Base-by-base conservation (phyloP, 108 stramenopile species). In the Nitzschia palea region DNA sequence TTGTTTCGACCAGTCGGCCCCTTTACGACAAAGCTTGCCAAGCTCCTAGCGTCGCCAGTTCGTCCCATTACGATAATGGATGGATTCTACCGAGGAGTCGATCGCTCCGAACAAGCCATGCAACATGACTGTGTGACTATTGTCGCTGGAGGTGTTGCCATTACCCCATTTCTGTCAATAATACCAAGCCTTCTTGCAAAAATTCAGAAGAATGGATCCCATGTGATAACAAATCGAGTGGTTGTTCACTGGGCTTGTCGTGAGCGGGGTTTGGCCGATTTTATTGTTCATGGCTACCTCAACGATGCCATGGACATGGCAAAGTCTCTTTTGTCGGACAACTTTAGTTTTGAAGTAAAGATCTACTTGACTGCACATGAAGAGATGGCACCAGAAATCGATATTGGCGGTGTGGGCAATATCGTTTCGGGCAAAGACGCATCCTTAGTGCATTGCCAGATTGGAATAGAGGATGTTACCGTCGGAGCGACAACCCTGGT, bases 61-160 rank as follows among this genome's bases (percentile, higher is more conserved):
- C 15, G 12, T 42, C 40, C 40, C 12, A 15, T 42, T 14, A 52
- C 50, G 10, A 20, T 52, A 8, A 8, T 52, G n/a, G 50, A 52
- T 52, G 50, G 50, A 18, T 52, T 52, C 18, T 57, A 52, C 50
- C 12, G 18, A 12, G 50, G n/a, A 8, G 50, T 8, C 12, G 18
- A 52, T 20, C 10, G 50, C 8, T 29, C 14, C 2, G 32, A 18
- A 23, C 28, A 52, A 23, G n/a, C 48, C 4, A 8, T 67, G 32
- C 54, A 55, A 10, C 68, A 61, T 28, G 68, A 70, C 37, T 18
- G 30, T 23, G 68, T 70, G 12, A 20, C 33, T 3, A 45, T 70
- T 18, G 29, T 61, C 22, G 40, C 58, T 3, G 68, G 68, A 6
- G 68, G 68, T 3, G 61, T 70, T 20, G 68, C 47, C 10, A 43